Evolutionary conservation across 106 monocot species (phyloP).

Genomic region (Platanthera zijinensis): DNA sequence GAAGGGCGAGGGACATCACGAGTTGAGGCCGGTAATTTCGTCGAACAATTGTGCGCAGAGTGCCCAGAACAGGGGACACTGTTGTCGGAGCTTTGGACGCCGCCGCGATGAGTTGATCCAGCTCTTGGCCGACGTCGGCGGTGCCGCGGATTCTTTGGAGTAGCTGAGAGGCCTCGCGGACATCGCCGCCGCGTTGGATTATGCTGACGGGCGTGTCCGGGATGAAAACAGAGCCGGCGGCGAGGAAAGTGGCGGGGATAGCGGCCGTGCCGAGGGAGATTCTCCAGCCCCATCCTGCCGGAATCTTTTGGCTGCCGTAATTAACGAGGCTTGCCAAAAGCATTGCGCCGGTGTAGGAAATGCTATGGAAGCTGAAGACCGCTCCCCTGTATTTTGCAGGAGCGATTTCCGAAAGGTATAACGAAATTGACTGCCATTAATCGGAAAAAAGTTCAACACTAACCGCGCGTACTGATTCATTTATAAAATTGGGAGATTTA

Average conservation of each 20-base stretch:
- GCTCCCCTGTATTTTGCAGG: conserved; percentile 25
- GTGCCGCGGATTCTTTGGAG: conserved; percentile 46
- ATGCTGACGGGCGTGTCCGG: conserved; percentile 39
- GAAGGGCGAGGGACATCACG: conserved; percentile 30
- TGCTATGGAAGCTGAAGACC: conserved; percentile 25
- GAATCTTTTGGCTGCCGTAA: conserved; percentile 33
- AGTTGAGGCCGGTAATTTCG: conserved; percentile 36
- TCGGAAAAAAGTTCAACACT: no score
- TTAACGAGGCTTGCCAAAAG: conserved; percentile 32
- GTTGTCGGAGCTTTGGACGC: conserved; percentile 5
- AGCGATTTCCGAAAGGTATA: conserved; percentile 40
- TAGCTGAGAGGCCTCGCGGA: conserved; percentile 11
- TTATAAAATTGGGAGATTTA: no score
- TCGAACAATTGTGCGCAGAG: conserved; percentile 6
- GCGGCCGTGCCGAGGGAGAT: conserved; percentile 23
- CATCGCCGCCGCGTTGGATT: conserved; percentile 25
- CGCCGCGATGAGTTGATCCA: conserved; percentile 14
- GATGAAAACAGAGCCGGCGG: conserved; percentile 23
- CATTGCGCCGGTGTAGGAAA: conserved; percentile 19
- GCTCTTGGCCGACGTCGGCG: conserved; percentile 28
- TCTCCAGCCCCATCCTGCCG: conserved; percentile 27
- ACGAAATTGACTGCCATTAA: conserved; percentile 20
- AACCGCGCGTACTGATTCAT: no score
- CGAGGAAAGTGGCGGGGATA: conserved; percentile 23
- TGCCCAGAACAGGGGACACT: not conserved